Evolutionary conservation across 352 stramenopile genomes (phyloP), one percentile per base, ranked within the genome.

Genomic region (Phytophthora palmivora): DNA sequence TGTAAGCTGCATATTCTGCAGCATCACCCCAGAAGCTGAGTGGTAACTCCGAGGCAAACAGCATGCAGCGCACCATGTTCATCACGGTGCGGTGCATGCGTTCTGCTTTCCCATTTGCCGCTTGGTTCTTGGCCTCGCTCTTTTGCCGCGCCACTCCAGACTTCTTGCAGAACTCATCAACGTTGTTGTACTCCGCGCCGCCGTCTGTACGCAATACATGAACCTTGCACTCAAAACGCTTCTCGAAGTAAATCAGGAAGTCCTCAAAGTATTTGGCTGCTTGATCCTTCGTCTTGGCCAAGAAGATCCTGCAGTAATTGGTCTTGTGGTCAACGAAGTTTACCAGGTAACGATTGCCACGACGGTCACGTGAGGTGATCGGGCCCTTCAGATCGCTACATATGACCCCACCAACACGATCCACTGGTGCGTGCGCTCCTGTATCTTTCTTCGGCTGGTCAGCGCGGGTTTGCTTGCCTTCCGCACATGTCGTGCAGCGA

Each of bases 221-320:
- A 12, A 55, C 36, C 6, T 33, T 44, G 21, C 33, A 44, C 5
- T 45, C n/a, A 14, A 45, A 55, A 4, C 16, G 24, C 6, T 34
- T 43, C 33, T 55, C 47, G 12, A 45, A 44, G 21, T 26, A 33
- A 0, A 7, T 5, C 1, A 55, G 6, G 9, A 51, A 51, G 12
- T 51, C 3, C 16, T 51, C 26, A 22, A 44, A 55, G 11, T 44
- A 26, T 12, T 55, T 55, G 2, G 32, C 10, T 6, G 47, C n/a
- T n/a, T n/a, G n/a, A n/a, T n/a, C n/a, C n/a, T n/a, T n/a, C n/a
- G n/a, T n/a, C n/a, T n/a, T n/a, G 11, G 1, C 26, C 32, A 2
- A 33, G 3, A 12, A 34, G 44, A 1, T 6, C 44, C 2, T 21
- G 7, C 21, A 16, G 4, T 54, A 54, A 7, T 44, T 54, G 14